A percentile compares a stretch with the other conserved stretches of the same genome.
Conservation (phyloP, 805 yeast genomes). For the Cyberlindnera euphorbiae region DNA sequence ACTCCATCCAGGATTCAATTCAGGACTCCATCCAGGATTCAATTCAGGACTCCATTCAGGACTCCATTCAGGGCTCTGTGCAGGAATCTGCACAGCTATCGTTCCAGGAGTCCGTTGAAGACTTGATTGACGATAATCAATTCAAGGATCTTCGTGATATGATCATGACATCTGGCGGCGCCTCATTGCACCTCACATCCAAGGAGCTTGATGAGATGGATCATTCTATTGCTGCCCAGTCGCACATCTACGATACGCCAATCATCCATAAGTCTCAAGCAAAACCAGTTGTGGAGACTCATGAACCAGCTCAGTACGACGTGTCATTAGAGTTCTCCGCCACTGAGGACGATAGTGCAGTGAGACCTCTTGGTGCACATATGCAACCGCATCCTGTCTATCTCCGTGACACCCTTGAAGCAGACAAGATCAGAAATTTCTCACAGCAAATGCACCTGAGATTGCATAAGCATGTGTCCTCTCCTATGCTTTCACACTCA, state of each 20-base stretch:
- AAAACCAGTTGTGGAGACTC: no score
- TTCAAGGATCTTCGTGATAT: slow-evolving; percentile 17
- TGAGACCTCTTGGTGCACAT: slow-evolving; percentile 17
- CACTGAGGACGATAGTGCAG: no score
- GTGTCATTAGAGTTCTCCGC: no score
- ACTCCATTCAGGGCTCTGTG: slow-evolving; percentile 6
- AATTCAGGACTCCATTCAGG: slow-evolving; percentile 11
- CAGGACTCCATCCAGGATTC: slow-evolving; percentile 17
- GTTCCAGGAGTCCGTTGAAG: slow-evolving; percentile 10
- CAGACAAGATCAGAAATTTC: slow-evolving; percentile 15
- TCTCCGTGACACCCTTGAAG: slow-evolving; percentile 16
- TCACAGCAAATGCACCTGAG: slow-evolving; percentile 2
- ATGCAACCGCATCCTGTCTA: slow-evolving; percentile 16
- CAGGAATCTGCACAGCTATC: slow-evolving; percentile 2
- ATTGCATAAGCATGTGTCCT: slow-evolving; percentile 1
- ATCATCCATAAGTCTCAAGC: neutral
- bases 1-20: slow-evolving; percentile 9
- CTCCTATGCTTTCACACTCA: slow-evolving; percentile 21
- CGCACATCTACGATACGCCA: slow-evolving; percentile 14
- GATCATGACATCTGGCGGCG: slow-evolving; percentile 16
- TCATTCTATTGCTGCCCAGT: slow-evolving; percentile 13
- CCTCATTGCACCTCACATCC: slow-evolving; percentile 5
- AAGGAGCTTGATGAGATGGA: slow-evolving; percentile 11
- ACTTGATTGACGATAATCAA: slow-evolving; percentile 12
- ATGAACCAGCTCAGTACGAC: no score